Evolutionary conservation across 106 monocot genomes (phyloP).

Genomic region (Acorus gramineus): DNA sequence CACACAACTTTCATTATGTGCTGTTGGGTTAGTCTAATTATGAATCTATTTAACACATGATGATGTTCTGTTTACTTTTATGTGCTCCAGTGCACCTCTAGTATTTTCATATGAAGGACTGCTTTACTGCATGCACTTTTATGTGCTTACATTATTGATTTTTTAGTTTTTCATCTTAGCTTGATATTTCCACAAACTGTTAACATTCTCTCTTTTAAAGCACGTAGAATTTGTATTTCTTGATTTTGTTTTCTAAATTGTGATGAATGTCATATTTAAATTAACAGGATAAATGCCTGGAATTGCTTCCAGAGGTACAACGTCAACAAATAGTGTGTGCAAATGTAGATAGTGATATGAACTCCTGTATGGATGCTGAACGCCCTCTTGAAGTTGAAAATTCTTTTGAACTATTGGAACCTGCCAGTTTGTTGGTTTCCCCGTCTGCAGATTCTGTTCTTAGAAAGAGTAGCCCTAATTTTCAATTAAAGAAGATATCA

Average conservation of each 20-base stretch:
- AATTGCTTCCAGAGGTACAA: slow-evolving; percentile 63
- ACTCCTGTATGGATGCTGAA: slow-evolving; percentile 11
- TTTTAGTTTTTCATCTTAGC: too few relatives aligned
- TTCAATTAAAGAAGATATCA: slow-evolving; percentile 8
- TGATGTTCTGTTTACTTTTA: too few relatives aligned
- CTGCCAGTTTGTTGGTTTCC: slow-evolving; percentile 7
- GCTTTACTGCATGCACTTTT: too few relatives aligned
- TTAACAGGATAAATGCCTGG: slow-evolving; percentile 40
- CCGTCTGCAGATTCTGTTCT: slow-evolving; percentile 14
- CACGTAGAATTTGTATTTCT: not conserved
- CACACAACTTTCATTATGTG: too few relatives aligned
- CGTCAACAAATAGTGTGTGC: slow-evolving; percentile 21
- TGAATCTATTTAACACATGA: too few relatives aligned
- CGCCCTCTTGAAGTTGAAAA: slow-evolving; percentile 13
- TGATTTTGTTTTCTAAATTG: not conserved
- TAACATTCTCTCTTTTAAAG: too few relatives aligned
- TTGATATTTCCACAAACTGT: too few relatives aligned
- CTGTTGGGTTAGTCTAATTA: too few relatives aligned
- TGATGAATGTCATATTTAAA: slow-evolving; percentile 2
- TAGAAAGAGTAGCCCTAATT: slow-evolving; percentile 11
- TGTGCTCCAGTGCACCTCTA: too few relatives aligned
- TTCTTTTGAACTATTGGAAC: slow-evolving; percentile 2
- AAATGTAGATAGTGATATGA: slow-evolving; percentile 6
- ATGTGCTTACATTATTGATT: too few relatives aligned
- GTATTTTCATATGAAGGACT: too few relatives aligned